phyloP scores from a whole-genome alignment of 148 eudicot genomes.

The Amaranthus hypochondriacus region DNA sequence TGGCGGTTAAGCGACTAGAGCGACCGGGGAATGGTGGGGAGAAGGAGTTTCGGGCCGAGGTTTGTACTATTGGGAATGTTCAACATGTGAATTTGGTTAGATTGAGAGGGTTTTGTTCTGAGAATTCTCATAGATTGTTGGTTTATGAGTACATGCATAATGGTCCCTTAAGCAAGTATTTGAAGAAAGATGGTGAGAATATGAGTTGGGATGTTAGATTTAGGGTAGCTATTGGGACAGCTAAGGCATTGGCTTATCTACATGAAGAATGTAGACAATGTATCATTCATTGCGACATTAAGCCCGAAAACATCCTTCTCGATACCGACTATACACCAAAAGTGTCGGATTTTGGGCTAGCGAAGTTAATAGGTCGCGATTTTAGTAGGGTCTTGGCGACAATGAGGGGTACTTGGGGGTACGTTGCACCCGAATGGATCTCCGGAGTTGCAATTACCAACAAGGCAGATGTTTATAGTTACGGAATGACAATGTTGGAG shows the following conservation, averaged over 20 bases:
- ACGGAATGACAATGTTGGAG: conserved; percentile 80
- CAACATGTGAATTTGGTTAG: conserved; percentile 86
- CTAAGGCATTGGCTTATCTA: conserved; percentile 68
- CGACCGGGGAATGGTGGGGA: conserved; percentile 60
- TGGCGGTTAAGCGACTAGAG: conserved; percentile 76
- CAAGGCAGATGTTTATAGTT: conserved; percentile 89
- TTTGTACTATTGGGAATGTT: conserved; percentile 74
- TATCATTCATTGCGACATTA: conserved; percentile 79
- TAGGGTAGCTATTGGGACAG: conserved; percentile 69
- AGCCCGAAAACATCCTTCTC: conserved; percentile 76
- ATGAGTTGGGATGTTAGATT: conserved; percentile 68
- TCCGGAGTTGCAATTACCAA: conserved; percentile 68
- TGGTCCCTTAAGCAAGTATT: conserved; percentile 56
- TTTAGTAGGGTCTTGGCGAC: conserved; percentile 67
- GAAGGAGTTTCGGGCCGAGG: conserved; percentile 79
- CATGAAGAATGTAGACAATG: conserved; percentile 77
- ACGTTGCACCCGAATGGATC: conserved; percentile 90
- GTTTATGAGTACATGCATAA: conserved; percentile 85
- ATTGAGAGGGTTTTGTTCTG: conserved; percentile 70
- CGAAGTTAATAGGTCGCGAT: conserved; percentile 76
- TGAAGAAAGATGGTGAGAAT: conserved; percentile 43
- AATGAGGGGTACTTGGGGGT: conserved; percentile 87
- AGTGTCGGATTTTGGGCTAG: conserved; percentile 81
- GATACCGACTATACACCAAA: conserved; percentile 50
- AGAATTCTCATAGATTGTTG: conserved; percentile 50